Evolutionary conservation across 371 early-diverging fungal genomes (phyloP).

Genomic region (Globomyces sp.): DNA sequence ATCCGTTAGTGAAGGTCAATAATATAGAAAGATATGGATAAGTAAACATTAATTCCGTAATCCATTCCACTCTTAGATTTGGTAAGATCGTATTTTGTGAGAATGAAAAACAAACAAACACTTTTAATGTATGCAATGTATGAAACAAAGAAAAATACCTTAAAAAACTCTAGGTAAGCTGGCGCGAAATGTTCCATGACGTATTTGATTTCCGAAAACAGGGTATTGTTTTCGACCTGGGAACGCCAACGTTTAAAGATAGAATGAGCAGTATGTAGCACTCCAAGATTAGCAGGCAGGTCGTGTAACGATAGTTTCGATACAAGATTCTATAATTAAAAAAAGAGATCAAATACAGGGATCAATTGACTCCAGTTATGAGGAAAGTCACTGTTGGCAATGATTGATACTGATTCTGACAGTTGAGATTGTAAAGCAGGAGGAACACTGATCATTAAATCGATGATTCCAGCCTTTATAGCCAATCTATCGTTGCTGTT

Average conservation of each 20-base stretch:
- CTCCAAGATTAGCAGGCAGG: constrained; percentile 79
- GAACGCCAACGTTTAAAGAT: constrained; percentile 93
- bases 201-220: constrained; percentile 85
- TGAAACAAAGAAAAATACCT: constrained; percentile 10
- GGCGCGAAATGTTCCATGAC: constrained; percentile 82
- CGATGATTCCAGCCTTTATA: constrained; percentile 80
- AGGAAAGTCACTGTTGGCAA: constrained; percentile 91
- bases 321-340: constrained; percentile 62
- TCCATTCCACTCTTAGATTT: too few relatives aligned
- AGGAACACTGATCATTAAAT: constrained; percentile 79
- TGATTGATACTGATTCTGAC: constrained; percentile 86
- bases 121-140: not conserved
- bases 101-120: not conserved
- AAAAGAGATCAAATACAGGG: constrained; percentile 50
- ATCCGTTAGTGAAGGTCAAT: not conserved
- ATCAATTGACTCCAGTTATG: constrained; percentile 82
- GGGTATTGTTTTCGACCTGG: constrained; percentile 70
- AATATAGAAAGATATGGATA: constrained; percentile 4
- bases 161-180: constrained; percentile 77
- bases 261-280: constrained; percentile 89
- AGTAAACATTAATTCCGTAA: not conserved
- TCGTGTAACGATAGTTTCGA: constrained; percentile 73
- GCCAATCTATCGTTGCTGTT: constrained; percentile 66
- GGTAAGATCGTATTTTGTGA: too few relatives aligned
- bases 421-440: constrained; percentile 82